These are phyloP conservation scores for Phytophthora tubulina DNA, from an alignment of 352 stramenopile genomes.

Conservation along the genomic window DNA sequence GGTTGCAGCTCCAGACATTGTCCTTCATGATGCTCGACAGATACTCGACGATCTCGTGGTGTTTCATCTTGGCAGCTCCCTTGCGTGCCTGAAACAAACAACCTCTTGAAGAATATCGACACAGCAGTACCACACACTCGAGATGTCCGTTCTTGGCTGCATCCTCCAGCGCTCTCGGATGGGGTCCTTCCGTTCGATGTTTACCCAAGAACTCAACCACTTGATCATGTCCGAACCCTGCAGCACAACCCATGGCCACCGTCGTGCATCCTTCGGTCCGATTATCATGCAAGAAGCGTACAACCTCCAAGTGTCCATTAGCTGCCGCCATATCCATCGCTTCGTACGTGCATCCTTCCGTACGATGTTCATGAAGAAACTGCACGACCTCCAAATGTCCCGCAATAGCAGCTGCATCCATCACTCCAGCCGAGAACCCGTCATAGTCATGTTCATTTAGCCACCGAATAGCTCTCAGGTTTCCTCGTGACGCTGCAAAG, in stretches of 20 bases:
- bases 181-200: constrained; percentile 42
- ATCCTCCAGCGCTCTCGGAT: constrained; percentile 45
- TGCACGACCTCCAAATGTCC: constrained; percentile 40
- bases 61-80: constrained; percentile 46
- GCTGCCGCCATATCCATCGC: constrained; percentile 51
- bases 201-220: constrained; percentile 46
- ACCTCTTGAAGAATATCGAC: constrained; percentile 37
- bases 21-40: constrained; percentile 43
- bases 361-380: constrained; percentile 40
- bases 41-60: constrained; percentile 36
- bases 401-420: constrained; percentile 39
- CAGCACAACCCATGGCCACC: constrained; percentile 44
- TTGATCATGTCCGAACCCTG: constrained; percentile 33
- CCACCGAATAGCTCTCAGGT: constrained; percentile 38
- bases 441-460: constrained; percentile 36
- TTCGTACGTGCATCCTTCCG: constrained; percentile 39
- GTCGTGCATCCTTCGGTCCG: constrained; percentile 41
- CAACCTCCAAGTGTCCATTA: constrained; percentile 41
- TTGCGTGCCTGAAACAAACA: constrained; percentile 48
- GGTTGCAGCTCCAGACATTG: constrained; percentile 47
- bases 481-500: constrained; percentile 39
- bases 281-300: constrained; percentile 45
- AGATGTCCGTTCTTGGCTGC: constrained; percentile 46
- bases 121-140: constrained; percentile 34
- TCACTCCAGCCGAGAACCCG: constrained; percentile 34